phyloP scores from a whole-genome alignment of 257 asterid species.

The Nicotiana tabacum region DNA sequence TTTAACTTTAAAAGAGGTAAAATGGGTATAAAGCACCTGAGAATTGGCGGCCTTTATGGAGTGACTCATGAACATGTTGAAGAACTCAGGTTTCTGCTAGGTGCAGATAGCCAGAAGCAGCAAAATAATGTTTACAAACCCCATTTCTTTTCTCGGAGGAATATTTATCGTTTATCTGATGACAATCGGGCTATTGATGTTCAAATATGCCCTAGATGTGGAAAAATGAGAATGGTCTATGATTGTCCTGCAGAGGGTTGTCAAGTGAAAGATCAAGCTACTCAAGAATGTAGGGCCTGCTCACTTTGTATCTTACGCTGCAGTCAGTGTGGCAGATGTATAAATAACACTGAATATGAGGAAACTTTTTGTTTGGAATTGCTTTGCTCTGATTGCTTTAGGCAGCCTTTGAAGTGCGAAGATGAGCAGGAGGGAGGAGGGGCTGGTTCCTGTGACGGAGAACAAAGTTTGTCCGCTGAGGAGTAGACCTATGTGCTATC shows the following conservation, averaged over 20 bases:
- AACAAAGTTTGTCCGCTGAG: background rate
- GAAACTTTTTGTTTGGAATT: slow-evolving; percentile 73
- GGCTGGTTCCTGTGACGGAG: slow-evolving; percentile 12
- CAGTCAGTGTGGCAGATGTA: slow-evolving; percentile 72
- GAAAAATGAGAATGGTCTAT: slow-evolving; percentile 59
- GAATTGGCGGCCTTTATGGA: slow-evolving; percentile 70
- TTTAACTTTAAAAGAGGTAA: slow-evolving; percentile 36
- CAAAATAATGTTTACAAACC: slow-evolving; percentile 37
- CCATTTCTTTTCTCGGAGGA: slow-evolving; percentile 51
- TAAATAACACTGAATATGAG: slow-evolving; percentile 49
- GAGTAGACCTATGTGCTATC: background rate
- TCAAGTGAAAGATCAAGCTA: slow-evolving; percentile 34
- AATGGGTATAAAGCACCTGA: slow-evolving; percentile 49
- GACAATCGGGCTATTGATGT: slow-evolving; percentile 74
- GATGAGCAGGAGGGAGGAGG: slow-evolving; percentile 19
- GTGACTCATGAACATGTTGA: slow-evolving; percentile 46
- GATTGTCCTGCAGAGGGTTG: slow-evolving; percentile 85
- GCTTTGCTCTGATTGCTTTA: slow-evolving; percentile 54
- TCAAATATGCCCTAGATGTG: slow-evolving; percentile 74
- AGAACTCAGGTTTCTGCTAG: slow-evolving; percentile 48
- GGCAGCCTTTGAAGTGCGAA: slow-evolving; percentile 23
- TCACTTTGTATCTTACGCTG: slow-evolving; percentile 65
- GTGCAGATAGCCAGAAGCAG: slow-evolving; percentile 18
- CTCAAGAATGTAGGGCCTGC: slow-evolving; percentile 67
- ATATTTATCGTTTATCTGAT: slow-evolving; percentile 47